phyloP scores from a whole-genome alignment of 345 rosid genomes.

The Geranium rotundifolium region DNA sequence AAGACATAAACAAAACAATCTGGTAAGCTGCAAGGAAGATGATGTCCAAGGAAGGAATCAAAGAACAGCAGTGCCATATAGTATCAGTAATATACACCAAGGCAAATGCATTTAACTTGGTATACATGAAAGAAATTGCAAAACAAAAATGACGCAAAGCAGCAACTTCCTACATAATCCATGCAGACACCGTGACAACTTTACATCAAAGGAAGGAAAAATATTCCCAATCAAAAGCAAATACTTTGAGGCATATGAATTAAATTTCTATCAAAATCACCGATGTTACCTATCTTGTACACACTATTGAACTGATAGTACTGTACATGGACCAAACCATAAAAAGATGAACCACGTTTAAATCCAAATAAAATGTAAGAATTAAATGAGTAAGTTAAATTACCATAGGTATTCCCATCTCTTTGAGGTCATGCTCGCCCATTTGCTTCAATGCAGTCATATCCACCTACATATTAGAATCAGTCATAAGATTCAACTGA shows the following conservation, averaged over 20 bases:
- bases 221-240: too few species aligned
- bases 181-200: background rate
- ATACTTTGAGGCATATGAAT: too few species aligned
- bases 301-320: background rate
- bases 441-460: constrained; percentile 83
- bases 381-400: background rate
- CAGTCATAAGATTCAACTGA: constrained; percentile 5
- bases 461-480: constrained; percentile 56
- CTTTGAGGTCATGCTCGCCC: constrained; percentile 89
- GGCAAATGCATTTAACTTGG: background rate
- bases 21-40: too few species aligned
- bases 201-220: too few species aligned
- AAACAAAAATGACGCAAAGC: background rate
- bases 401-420: constrained; percentile 96
- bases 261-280: too few species aligned
- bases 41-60: background rate
- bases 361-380: background rate
- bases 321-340: background rate
- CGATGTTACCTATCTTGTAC: background rate
- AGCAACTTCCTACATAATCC: background rate
- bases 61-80: background rate
- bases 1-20: too few species aligned
- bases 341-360: background rate
- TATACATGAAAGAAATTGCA: background rate
- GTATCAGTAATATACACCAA: too few species aligned